Percentiles rank a stretch among this genome's conserved stretches.
Conservation (phyloP, 2,329 filamentous ascomycete genomes). For the Drechmeria coniospora region DNA sequence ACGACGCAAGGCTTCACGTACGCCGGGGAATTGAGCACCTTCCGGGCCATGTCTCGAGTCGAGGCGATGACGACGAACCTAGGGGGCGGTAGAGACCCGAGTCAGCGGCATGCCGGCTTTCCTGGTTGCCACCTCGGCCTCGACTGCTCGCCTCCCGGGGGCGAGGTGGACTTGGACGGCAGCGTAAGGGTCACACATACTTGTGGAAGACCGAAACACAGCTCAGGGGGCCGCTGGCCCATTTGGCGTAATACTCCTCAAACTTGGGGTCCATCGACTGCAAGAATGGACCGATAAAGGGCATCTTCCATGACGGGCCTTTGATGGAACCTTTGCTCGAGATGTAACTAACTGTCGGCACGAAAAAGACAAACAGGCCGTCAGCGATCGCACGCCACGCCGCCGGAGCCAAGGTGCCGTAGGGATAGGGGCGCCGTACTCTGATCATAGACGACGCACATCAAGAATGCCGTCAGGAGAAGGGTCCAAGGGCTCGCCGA, state of each 20-base stretch:
- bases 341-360: conserved; percentile 52
- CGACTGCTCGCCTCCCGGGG: too few species aligned
- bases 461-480: conserved; percentile 51
- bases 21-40: conserved; percentile 85
- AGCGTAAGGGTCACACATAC: conserved; percentile 32
- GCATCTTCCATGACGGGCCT: conserved; percentile 60
- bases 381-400: background rate
- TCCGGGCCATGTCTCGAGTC: conserved; percentile 85
- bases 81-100: conserved; percentile 1
- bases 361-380: background rate
- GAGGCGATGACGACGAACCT: conserved; percentile 97
- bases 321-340: conserved; percentile 60
- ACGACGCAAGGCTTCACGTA: conserved; percentile 96
- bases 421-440: conserved; percentile 38
- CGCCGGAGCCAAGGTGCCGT: background rate
- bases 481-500: conserved; percentile 46
- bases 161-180: too few species aligned
- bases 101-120: background rate
- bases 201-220: conserved; percentile 99
- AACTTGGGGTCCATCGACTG: conserved; percentile 87
- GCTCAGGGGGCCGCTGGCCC: conserved; percentile 79
- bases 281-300: conserved; percentile 91
- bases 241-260: conserved; percentile 80
- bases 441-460: conserved; percentile 77
- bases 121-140: too few species aligned